A percentile compares a stretch with the other conserved stretches of the same genome.
Conservation (phyloP, 1,139 yeast species). For the Yamadazyma siamensis region DNA sequence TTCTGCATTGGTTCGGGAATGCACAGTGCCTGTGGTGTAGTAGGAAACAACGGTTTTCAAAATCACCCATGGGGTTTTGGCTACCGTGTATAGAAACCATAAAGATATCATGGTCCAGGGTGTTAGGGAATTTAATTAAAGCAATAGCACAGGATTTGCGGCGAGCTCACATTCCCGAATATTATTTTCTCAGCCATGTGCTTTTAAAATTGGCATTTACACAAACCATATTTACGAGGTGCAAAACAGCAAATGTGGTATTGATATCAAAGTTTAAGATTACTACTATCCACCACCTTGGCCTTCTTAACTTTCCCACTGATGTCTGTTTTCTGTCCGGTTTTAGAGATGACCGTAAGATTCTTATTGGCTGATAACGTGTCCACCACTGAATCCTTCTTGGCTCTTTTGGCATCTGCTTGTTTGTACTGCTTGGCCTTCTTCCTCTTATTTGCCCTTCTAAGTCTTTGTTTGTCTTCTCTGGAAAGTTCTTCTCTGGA, state of each 20-base stretch:
- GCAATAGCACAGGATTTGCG: too few species aligned
- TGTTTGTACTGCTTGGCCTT: conserved; percentile 54
- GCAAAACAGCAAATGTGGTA: background rate
- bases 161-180: too few species aligned
- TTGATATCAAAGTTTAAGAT: conserved; percentile 16
- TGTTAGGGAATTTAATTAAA: too few species aligned
- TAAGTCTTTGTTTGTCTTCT: conserved; percentile 82
- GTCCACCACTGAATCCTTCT: conserved; percentile 51
- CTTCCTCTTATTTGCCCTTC: conserved; percentile 85
- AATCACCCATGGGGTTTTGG: conserved; percentile 19
- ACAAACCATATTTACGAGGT: too few species aligned
- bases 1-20: conserved; percentile 27
- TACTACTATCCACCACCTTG: conserved; percentile 20
- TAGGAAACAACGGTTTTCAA: conserved; percentile 20
- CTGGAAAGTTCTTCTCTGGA: conserved; percentile 80
- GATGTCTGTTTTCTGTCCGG: conserved; percentile 74
- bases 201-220: too few species aligned
- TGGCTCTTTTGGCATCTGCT: conserved; percentile 20
- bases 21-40: conserved; percentile 32
- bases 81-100: conserved; percentile 2
- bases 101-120: conserved; percentile 9
- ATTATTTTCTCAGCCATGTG: too few species aligned
- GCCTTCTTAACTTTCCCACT: conserved; percentile 60
- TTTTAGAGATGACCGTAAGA: conserved; percentile 73
- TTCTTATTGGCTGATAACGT: conserved; percentile 74